Evolutionary conservation across 139 green algal species (phyloP).

Genomic region (Ulvella scutata): DNA sequence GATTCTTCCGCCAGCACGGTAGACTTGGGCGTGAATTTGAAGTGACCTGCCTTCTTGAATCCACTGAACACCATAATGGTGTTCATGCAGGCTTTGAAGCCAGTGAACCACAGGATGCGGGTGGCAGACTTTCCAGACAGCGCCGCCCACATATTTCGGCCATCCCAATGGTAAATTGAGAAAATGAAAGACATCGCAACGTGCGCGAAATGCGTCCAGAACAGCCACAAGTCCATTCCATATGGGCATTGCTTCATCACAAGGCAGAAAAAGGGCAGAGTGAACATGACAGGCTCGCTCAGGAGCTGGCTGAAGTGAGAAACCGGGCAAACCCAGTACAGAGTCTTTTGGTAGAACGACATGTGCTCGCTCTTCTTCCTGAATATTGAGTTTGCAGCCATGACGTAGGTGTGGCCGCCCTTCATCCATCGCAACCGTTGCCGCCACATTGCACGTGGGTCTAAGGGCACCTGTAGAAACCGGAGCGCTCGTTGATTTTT

Average conservation of each 20-base stretch:
- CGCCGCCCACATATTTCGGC: too few species aligned
- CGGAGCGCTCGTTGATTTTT: too few species aligned
- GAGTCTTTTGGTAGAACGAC: not conserved
- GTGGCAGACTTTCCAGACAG: not conserved
- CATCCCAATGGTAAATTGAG: not conserved
- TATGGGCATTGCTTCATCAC: not conserved
- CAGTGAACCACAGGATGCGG: conserved; percentile 2
- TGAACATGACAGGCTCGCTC: not conserved
- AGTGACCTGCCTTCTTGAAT: not conserved
- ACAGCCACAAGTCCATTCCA: not conserved
- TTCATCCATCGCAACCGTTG: not conserved
- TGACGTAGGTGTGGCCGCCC: not conserved
- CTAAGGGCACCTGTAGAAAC: not conserved
- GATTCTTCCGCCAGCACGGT: not conserved
- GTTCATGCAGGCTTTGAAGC: conserved; percentile 1
- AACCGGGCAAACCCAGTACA: not conserved
- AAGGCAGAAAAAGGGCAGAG: conserved; percentile 1
- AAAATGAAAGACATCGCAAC: not conserved
- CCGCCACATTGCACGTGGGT: not conserved
- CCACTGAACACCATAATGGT: not conserved
- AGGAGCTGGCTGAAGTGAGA: not conserved
- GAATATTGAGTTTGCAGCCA: not conserved
- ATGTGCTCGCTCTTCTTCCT: not conserved
- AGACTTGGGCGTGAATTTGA: not conserved
- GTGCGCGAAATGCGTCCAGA: not conserved